A percentile compares a stretch with the other conserved stretches of the same genome.
These are phyloP conservation scores for Pichia scutulata DNA, from an alignment of 805 yeast species.

Conservation along the genomic window DNA sequence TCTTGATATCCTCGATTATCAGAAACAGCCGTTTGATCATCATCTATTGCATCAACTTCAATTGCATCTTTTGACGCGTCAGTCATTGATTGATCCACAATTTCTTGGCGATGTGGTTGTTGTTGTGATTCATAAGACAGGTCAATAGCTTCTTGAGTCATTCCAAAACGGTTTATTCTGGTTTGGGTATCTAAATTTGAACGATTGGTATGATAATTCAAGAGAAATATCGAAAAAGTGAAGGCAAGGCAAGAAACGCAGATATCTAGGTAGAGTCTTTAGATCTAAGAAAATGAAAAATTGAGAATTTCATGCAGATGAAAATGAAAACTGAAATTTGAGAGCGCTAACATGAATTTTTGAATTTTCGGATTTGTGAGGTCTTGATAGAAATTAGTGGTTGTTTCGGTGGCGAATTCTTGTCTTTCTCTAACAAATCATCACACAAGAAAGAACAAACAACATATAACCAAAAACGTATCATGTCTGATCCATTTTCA, in stretches of 20 bases:
- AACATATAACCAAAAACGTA: not conserved
- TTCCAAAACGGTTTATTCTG: not conserved
- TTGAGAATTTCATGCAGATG: no score
- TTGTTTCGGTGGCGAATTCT: not conserved
- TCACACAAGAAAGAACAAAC: no score
- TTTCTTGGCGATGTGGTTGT: not conserved
- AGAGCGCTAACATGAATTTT: not conserved
- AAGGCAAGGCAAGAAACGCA: not conserved
- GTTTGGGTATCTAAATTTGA: not conserved
- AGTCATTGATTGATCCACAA: not conserved
- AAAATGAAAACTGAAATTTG: no score
- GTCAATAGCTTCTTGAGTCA: conserved; percentile 11
- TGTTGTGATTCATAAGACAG: conserved; percentile 8
- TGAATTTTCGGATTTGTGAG: no score
- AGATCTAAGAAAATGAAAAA: no score
- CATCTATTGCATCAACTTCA: conserved; percentile 2
- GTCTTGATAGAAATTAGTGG: not conserved
- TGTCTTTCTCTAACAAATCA: not conserved
- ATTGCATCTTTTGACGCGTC: conserved; percentile 6
- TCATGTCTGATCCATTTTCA: conserved; percentile 73
- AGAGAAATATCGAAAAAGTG: not conserved
- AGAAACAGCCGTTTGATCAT: not conserved
- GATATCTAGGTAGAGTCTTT: not conserved
- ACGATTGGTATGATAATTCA: not conserved
- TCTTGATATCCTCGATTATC: not conserved